Base-by-base conservation (phyloP, 305 asterid species). In the Petunia hybrid region DNA sequence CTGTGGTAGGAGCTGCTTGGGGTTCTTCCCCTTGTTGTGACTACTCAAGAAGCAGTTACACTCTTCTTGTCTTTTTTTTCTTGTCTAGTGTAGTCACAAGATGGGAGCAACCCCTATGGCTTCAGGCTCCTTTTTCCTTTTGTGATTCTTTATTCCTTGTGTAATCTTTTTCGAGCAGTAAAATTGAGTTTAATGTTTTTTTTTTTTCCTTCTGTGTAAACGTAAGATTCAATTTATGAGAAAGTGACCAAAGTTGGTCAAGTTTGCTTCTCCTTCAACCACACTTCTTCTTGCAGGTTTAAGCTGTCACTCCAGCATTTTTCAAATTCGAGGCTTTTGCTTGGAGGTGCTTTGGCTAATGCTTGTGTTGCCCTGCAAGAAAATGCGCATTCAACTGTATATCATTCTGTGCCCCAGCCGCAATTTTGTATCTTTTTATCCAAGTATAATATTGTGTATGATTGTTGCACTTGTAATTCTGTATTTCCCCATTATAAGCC, bases 281-380 rank as follows among this genome's bases (percentile, higher is more conserved):
- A 35, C 48, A 74, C 79, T 73, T 51, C 45, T 71, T 71, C 14
- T 74, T 74, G 79, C 79, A 74, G 79, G 79, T 53, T 53, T 74
- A 74, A 38, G 79, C 79, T 53, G 36, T 74, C 8, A 8, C 45
- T 38, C 51, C 63, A 53, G 79, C 79, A 74, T 74, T 53, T 53
- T 53, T 74, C 79, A 74, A 74, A 53, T 74, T 74, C 79, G 38
- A 74, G 79, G 79, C 38, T 53, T 74, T 53, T 74, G 5, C 79
- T 38, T 53, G 66, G 66, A 22, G 66, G 36, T 61, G 79, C 38
- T 36, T 22, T 4, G 64, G 35, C 10, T 74, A 51, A 36, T 74
- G 79, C 7, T 74, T 8, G 51, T 38, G 64, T 74, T 36, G 78
- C 78, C 48, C 13, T 6, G 14, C 79, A 42, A 2, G 38, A 39